Conservation (phyloP, 2,329 filamentous ascomycete species). For the Fusarium bactridioides region DNA sequence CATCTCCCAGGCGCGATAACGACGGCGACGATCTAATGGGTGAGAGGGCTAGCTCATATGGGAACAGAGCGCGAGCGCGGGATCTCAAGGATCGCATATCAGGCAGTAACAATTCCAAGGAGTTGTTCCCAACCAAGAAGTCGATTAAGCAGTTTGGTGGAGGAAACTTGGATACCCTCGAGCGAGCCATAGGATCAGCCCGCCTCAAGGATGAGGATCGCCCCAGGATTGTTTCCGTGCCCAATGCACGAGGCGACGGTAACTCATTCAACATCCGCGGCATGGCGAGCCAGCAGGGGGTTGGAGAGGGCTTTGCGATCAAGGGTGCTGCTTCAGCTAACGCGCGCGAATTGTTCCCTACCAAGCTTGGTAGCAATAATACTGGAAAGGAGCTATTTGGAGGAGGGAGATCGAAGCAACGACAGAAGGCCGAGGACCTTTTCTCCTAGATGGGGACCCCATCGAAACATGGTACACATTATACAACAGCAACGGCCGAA, state of each 20-base stretch:
- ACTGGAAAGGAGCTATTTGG: conserved; percentile 74
- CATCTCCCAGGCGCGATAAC: conserved; percentile 57
- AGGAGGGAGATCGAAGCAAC: conserved; percentile 58
- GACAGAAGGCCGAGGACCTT: conserved; percentile 76
- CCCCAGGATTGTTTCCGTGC: conserved; percentile 66
- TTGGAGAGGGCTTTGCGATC: conserved; percentile 66
- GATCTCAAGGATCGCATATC: conserved; percentile 47
- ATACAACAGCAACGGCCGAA: neutral
- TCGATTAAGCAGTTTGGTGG: conserved; percentile 36
- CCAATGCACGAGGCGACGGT: conserved; percentile 50
- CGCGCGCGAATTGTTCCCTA: conserved; percentile 74
- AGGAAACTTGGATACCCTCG: conserved; percentile 50
- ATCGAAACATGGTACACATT: neutral
- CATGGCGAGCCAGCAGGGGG: conserved; percentile 55
- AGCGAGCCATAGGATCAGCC: conserved; percentile 50
- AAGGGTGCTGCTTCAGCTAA: conserved; percentile 63
- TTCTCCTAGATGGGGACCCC: conserved; percentile 66
- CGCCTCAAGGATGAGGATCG: conserved; percentile 49
- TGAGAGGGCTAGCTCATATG: conserved; percentile 42
- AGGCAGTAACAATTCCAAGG: conserved; percentile 45
- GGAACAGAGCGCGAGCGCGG: conserved; percentile 47
- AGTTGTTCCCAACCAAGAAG: conserved; percentile 51
- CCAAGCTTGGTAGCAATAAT: conserved; percentile 65
- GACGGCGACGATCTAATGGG: conserved; percentile 54
- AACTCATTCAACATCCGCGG: conserved; percentile 69